A percentile compares a stretch with the other conserved stretches of the same genome.
phyloP scores from a whole-genome alignment of 345 rosid genomes.

The Hypericum perforatum region DNA sequence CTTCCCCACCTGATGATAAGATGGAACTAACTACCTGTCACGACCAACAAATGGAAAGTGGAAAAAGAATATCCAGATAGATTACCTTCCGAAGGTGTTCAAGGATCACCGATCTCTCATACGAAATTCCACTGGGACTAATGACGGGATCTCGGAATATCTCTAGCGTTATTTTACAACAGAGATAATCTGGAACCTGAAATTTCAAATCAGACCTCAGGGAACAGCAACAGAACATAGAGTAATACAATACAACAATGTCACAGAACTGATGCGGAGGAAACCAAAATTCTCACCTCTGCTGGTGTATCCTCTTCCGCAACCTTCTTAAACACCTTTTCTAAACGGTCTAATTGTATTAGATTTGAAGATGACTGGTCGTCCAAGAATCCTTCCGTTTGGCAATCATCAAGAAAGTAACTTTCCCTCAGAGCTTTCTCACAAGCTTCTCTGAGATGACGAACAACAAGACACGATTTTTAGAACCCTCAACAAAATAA shows the following conservation, averaged over 20 bases:
- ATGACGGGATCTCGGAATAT: slow-evolving; percentile 84
- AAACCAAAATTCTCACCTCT: slow-evolving; percentile 34
- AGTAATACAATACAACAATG: background rate
- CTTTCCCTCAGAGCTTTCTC: slow-evolving; percentile 67
- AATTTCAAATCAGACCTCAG: slow-evolving; percentile 6
- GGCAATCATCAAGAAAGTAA: slow-evolving; percentile 35
- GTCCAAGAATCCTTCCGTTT: slow-evolving; percentile 43
- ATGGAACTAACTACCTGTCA: slow-evolving; percentile 2
- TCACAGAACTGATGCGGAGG: background rate
- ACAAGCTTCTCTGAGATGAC: slow-evolving; percentile 58
- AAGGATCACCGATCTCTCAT: slow-evolving; percentile 79
- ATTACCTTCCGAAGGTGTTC: slow-evolving; percentile 76
- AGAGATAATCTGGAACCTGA: slow-evolving; percentile 85
- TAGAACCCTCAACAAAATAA: background rate
- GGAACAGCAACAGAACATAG: background rate
- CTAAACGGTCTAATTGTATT: slow-evolving; percentile 42
- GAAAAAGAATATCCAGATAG: background rate
- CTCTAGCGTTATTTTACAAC: slow-evolving; percentile 86
- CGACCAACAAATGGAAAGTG: background rate
- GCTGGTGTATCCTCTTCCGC: slow-evolving; percentile 53
- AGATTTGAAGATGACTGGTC: slow-evolving; percentile 28
- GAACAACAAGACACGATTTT: slow-evolving; percentile 2
- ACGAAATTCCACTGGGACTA: slow-evolving; percentile 77
- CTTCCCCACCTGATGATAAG: slow-evolving; percentile 47
- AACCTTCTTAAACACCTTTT: slow-evolving; percentile 52